Evolutionary conservation across 306 rosid species (phyloP), one percentile per base, ranked within the genome.

Genomic region (Astragalus membranaceus): DNA sequence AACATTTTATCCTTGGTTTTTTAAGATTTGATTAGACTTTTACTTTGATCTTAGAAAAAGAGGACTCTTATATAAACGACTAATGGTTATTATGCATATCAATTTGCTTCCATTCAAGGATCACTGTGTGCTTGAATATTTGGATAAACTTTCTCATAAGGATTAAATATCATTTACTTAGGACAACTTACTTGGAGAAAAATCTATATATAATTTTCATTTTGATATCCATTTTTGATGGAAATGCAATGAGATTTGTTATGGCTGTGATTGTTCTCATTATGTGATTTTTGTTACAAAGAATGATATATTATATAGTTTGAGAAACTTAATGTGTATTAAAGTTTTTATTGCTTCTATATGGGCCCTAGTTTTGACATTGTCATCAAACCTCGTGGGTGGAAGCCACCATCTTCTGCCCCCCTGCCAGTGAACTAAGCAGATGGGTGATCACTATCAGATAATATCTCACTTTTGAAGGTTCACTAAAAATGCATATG

Each of bases 361-460:
- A 54, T 78, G 81, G 85, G 74, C 54, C 88, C 73, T 20, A 51
- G 51, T 52, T 56, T 77, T 50, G 79, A 69, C 66, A 62, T 64
- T 46, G 75, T 54, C 5, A 72, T 75, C 16, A 20, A 81, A 68
- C 67, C 57, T 64, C 51, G 5, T 67, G 59, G 72, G 75, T 81
- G 82, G 75, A 78, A 67, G 82, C 77, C 85, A 79, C 77, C 75
- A 79, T 81, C 72, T 69, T 61, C 8, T 75, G 84, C 66, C 72
- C 66, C 86, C 88, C 15, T 10, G 29, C 75, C 3, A 51, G 12
- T 70, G 47, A 53, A 44, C 75, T 53, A 8, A 61, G 42, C 67
- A 42, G 75, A 71, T 72, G 68, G 78, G 66, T 54, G 72, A 44
- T 64, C n/a, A n/a, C n/a, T n/a, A n/a, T n/a, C 74, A 54, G 49